A percentile compares a stretch with the other conserved stretches of the same genome.
Evolutionary conservation across 139 green algal genomes (phyloP).

Genomic region (Haematococcus sp.): DNA sequence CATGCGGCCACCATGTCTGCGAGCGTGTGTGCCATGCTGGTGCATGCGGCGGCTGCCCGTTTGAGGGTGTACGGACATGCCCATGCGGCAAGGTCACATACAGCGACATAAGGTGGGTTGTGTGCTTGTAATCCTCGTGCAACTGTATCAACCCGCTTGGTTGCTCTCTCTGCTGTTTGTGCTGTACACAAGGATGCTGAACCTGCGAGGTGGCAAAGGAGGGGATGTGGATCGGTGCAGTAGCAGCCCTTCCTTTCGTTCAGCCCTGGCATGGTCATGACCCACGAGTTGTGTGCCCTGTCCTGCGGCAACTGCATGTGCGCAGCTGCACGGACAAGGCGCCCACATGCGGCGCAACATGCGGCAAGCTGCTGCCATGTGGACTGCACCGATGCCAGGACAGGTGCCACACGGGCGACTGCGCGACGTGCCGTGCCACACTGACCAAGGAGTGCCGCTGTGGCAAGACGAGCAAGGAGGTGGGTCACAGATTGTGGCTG

Average conservation of each 20-base stretch:
- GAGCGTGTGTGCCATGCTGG: constrained; percentile 41
- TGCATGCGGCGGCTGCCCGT: constrained; percentile 61
- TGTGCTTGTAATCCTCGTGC: too few relatives aligned
- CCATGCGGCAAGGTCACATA: constrained; percentile 74
- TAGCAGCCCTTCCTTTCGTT: too few relatives aligned
- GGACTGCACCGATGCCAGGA: constrained; percentile 62
- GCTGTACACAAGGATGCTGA: too few relatives aligned
- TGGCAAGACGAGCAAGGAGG: constrained; percentile 33
- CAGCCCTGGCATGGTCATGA: too few relatives aligned
- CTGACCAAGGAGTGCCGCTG: constrained; percentile 43
- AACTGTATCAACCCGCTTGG: too few relatives aligned
- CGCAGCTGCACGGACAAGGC: constrained; percentile 1
- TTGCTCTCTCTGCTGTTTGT: too few relatives aligned
- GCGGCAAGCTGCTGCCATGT: constrained; percentile 78
- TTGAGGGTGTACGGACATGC: constrained; percentile 61
- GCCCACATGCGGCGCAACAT: constrained; percentile 75
- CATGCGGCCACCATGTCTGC: constrained; percentile 63
- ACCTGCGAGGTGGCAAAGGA: too few relatives aligned
- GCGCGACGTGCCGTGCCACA: constrained; percentile 27
- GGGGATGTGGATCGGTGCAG: too few relatives aligned
- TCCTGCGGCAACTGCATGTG: too few relatives aligned
- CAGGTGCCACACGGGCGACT: constrained; percentile 23
- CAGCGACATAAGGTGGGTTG: constrained; percentile 42
- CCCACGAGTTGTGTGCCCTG: too few relatives aligned
- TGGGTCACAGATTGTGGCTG: not conserved